Conservation (phyloP, 345 rosid species). For the Boechera stricta region DNA sequence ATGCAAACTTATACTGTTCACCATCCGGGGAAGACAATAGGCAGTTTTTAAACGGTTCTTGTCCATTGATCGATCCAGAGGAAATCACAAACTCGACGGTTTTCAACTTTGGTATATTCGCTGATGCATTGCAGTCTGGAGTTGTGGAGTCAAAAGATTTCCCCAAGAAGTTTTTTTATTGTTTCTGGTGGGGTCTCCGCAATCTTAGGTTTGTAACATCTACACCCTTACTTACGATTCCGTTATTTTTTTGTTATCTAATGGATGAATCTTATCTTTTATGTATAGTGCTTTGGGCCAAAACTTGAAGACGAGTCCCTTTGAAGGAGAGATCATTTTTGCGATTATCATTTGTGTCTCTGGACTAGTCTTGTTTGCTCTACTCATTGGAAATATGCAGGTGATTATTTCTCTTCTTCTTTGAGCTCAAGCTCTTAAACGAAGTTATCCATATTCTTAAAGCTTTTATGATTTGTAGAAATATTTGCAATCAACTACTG, state of each 20-base stretch:
- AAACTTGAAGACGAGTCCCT: conserved; percentile 60
- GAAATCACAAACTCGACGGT: conserved; percentile 30
- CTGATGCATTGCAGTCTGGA: conserved; percentile 47
- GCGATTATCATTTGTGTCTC: conserved; percentile 51
- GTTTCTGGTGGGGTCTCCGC: conserved; percentile 56
- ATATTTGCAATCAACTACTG: conserved; percentile 50
- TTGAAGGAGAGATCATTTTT: conserved; percentile 54
- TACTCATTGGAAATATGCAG: conserved; percentile 74
- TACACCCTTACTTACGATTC: not conserved
- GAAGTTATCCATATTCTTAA: not conserved
- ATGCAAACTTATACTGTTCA: conserved; percentile 26
- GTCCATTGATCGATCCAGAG: conserved; percentile 40
- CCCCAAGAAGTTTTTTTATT: conserved; percentile 45
- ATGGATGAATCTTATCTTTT: not conserved
- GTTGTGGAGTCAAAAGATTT: conserved; percentile 45
- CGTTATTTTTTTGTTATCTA: not conserved
- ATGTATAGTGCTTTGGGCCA: conserved; percentile 60
- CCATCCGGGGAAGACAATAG: conserved; percentile 10
- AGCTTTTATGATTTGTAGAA: conserved; percentile 29
- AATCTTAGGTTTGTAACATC: conserved; percentile 46
- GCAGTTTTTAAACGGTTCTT: conserved; percentile 14
- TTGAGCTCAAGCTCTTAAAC: conserved; percentile 13
- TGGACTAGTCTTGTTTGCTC: conserved; percentile 64
- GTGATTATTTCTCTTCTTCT: conserved; percentile 28
- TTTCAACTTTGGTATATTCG: conserved; percentile 51